Percentiles rank a stretch among this genome's conserved stretches.
Conservation (phyloP, 2,329 filamentous ascomycete genomes). For the Verticillium dahliae region DNA sequence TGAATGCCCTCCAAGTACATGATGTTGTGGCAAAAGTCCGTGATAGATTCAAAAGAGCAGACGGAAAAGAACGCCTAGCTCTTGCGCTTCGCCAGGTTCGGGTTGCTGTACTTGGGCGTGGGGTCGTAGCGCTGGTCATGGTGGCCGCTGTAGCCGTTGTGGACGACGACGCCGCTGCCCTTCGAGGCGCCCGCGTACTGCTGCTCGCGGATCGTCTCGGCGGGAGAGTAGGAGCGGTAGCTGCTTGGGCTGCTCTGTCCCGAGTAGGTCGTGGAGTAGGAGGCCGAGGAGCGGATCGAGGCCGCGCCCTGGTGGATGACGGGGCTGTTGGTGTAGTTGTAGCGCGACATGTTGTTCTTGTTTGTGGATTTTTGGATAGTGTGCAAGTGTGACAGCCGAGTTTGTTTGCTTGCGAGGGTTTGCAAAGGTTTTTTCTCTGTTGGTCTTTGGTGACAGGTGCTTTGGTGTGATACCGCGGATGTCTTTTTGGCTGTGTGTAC, state of each 20-base stretch:
- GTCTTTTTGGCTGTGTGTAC: not conserved
- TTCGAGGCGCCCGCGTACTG: constrained; percentile 10
- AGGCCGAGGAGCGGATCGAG: constrained; percentile 20
- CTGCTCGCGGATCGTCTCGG: constrained; percentile 20
- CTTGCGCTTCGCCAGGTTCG: not conserved
- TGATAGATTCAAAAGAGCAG: no score
- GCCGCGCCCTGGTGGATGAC: constrained; percentile 25
- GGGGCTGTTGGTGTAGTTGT: constrained; percentile 14
- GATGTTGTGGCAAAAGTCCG: no score
- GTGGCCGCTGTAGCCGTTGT: constrained; percentile 22
- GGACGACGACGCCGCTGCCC: constrained; percentile 20
- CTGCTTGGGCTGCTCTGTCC: constrained; percentile 18
- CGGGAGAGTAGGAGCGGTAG: constrained; percentile 21
- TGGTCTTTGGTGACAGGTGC: not conserved
- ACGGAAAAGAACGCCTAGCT: not conserved
- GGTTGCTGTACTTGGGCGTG: constrained; percentile 17
- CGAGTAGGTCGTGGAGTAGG: constrained; percentile 18
- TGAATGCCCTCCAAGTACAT: no score
- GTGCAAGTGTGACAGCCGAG: not conserved
- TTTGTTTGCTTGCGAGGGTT: not conserved
- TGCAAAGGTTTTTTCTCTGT: not conserved
- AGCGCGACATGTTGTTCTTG: constrained; percentile 14
- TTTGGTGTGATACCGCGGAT: not conserved
- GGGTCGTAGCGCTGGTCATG: constrained; percentile 22
- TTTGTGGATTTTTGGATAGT: not conserved